Evolutionary conservation across 305 asterid genomes (phyloP), one percentile per base, ranked within the genome.

Genomic region (Rubia tinctorum): DNA sequence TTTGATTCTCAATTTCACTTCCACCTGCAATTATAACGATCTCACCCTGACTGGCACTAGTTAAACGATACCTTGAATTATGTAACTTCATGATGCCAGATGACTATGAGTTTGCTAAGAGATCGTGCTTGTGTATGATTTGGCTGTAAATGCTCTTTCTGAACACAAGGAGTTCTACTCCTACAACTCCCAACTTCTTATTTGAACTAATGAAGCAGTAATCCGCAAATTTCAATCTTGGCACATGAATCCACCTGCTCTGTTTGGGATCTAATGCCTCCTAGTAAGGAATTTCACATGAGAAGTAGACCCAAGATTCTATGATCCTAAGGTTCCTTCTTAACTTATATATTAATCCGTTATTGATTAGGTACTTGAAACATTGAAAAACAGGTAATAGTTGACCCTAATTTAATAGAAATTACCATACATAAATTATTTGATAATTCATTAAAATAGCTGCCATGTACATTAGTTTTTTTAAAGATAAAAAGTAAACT

Each of bases 271-370:
- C 96, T 67, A 91, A 91, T 60, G 95, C 96, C 70, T 88, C 91
- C 96, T 95, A 87, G 69, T 88, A 88, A 44, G 80, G 85, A 73
- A 86, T 82, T 75, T 83, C 86, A 83, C 96, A 86, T 0, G 91
- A 88, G 59, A 90, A 82, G 72, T 90, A 91, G 68, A 91, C 86
- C 96, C 96, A 91, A 73, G 90, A 95, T 86, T 90, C 96, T 9
- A 80, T 53, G 45, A 90, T 84, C 34, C 85, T 83, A 9, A 78
- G 71, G 73, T 73, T 83, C 75, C 90, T 77, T 82, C 97, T 84
- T 73, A 86, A 22, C 72, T 74, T 83, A 63, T 90, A 90, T 7
- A 91, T 81, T 68, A 87, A 86, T 10, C 95, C 96, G 12, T 79
- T 84, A 71, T 76, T 82, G 77, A 91, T 56, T 13, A 91, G 88